A percentile compares a stretch with the other conserved stretches of the same genome.
Evolutionary conservation across 768 basidiomycete genomes (phyloP).

Genomic region (Tylopilus balloui): DNA sequence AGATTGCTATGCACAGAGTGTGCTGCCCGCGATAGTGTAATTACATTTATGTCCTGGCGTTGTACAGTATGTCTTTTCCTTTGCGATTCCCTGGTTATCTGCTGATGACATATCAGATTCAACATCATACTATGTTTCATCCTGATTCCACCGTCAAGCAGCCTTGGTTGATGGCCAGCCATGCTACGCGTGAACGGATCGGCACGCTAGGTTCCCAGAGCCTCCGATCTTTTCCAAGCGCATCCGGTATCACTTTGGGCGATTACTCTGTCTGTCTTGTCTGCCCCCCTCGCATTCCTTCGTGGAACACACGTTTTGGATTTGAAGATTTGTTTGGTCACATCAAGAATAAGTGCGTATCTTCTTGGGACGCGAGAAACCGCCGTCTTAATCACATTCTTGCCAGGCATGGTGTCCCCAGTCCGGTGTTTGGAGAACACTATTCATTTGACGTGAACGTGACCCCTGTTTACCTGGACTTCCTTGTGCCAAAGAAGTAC

Average conservation of each 20-base stretch:
- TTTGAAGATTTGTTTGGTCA: constrained; percentile 13
- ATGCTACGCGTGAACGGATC: background rate
- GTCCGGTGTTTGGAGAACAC: constrained; percentile 16
- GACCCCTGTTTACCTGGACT: constrained; percentile 14
- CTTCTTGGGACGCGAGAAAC: background rate
- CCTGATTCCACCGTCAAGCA: constrained; percentile 1
- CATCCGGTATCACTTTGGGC: background rate
- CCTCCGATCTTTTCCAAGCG: background rate
- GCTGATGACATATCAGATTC: constrained; percentile 12
- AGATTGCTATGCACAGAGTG: constrained; percentile 21
- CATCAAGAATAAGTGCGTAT: constrained; percentile 19
- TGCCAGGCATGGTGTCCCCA: constrained; percentile 17
- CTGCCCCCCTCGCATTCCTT: constrained; percentile 27
- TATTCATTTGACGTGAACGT: constrained; percentile 21
- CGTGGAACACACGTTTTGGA: constrained; percentile 24
- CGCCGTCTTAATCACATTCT: background rate
- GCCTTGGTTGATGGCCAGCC: constrained; percentile 10
- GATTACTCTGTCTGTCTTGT: constrained; percentile 24
- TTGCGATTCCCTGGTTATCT: background rate
- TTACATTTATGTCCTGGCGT: constrained; percentile 24
- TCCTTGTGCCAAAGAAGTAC: constrained; percentile 3
- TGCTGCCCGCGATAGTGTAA: background rate
- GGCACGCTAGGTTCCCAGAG: background rate
- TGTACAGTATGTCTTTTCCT: constrained; percentile 14
- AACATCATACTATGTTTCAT: constrained; percentile 16